Evolutionary conservation across 192 early-diverging fungal genomes (phyloP), one percentile per base, ranked within the genome.

Genomic region (Lobosporangium transversale): DNA sequence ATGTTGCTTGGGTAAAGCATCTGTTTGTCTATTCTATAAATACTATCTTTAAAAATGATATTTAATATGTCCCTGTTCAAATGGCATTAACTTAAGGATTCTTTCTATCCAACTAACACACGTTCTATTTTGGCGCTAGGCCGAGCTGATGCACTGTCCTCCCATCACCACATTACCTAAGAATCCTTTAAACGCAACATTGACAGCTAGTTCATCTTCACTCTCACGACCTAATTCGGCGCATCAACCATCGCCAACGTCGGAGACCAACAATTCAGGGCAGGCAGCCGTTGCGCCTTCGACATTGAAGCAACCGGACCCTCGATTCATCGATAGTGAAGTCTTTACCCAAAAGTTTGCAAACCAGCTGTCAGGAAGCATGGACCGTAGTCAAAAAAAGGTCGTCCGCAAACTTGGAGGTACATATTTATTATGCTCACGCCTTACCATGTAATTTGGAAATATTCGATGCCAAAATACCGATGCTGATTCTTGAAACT

Each of bases 291-390:
- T 47, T 58, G 73, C 88, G 0, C 79, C 89, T 58, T 86, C 87
- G 26, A 79, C 80, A 23, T 81, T 92, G 36, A 80, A 80, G 44
- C 87, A 92, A 63, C 83, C 89, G 45, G 95, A 98, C 75, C 83
- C 89, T 31, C 85, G 93, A 49, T 98, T 96, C 85, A 84, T 92
- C 62, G 93, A 93, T 47, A 93, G 94, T 48, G 95, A 98, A 81
- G 89, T 92, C 48, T 98, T 95, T 70, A 97, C 97, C 23, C 89
- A 89, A 80, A 90, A 90, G 57, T 95, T 95, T 65, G 84, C 89
- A 0, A 86, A 90, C 50, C 94, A 95, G 62, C 91, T 98, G 59
- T 81, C 84, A 4, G 87, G 91, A 45, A 84, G 83, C 37, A 68
- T 95, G 31, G 89, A 91, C 59, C 90, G 89, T 56, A 89, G 86